These are phyloP conservation scores for Fusarium sp. DNA, from an alignment of 2,329 filamentous ascomycete species.

Conservation along the genomic window DNA sequence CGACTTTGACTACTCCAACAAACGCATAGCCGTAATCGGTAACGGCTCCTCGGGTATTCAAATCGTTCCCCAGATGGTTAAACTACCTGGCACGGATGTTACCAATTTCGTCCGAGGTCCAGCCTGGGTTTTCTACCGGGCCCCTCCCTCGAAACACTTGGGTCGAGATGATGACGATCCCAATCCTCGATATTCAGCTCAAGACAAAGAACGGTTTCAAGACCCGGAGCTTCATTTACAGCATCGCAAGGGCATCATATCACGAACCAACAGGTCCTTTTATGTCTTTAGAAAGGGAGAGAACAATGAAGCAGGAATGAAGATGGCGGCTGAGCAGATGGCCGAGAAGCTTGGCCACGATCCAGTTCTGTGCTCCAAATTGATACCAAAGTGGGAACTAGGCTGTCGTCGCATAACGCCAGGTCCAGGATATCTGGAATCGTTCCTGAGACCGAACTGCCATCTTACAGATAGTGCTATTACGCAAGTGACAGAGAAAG, in stretches of 20 bases:
- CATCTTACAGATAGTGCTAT: conserved; percentile 38
- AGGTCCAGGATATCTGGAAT: conserved; percentile 38
- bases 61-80: conserved; percentile 40
- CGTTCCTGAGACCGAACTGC: conserved; percentile 35
- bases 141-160: conserved; percentile 47
- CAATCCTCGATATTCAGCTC: conserved; percentile 45
- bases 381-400: conserved; percentile 41
- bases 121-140: conserved; percentile 52
- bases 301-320: conserved; percentile 39
- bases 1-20: conserved; percentile 34
- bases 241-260: conserved; percentile 56
- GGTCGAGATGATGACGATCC: conserved; percentile 46
- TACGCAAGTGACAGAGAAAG: conserved; percentile 34
- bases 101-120: conserved; percentile 50
- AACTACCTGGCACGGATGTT: conserved; percentile 47
- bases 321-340: conserved; percentile 39
- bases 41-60: conserved; percentile 40
- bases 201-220: conserved; percentile 62
- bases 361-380: conserved; percentile 34
- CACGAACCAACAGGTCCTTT: conserved; percentile 48
- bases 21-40: conserved; percentile 39
- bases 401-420: conserved; percentile 38
- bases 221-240: conserved; percentile 63
- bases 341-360: conserved; percentile 39
- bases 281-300: conserved; percentile 48